Conservation (phyloP, 1,139 yeast species). For the Geotrichum restrictum region DNA sequence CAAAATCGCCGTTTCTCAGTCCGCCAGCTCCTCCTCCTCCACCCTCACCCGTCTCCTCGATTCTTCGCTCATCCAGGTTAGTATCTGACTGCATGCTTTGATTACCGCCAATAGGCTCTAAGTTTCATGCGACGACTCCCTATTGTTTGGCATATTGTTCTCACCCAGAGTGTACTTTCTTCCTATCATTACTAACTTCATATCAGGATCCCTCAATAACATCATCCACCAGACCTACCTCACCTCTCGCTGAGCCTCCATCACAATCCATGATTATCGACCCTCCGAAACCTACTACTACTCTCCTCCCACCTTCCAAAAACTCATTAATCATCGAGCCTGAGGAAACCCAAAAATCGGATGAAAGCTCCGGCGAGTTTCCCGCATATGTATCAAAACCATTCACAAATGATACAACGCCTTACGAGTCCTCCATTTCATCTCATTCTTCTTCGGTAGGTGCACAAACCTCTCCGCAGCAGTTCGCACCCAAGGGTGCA, state of each 20-base stretch:
- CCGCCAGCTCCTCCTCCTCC: not conserved
- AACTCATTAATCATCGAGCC: too few species aligned
- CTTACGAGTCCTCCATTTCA: not conserved
- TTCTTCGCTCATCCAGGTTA: not conserved
- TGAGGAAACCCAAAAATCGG: not conserved
- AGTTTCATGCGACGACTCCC: not conserved
- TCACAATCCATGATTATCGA: not conserved
- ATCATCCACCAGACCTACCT: not conserved
- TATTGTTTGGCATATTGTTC: too few species aligned
- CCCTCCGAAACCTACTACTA: not conserved
- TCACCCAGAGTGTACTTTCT: too few species aligned
- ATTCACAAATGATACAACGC: not conserved
- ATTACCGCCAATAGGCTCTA: not conserved
- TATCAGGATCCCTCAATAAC: not conserved
- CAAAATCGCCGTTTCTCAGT: not conserved
- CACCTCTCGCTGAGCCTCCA: not conserved
- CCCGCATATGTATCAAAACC: not conserved
- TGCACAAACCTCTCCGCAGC: not conserved
- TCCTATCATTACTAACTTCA: not conserved
- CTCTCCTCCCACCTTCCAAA: not conserved
- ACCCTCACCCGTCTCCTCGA: constrained; percentile 5
- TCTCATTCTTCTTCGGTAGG: not conserved
- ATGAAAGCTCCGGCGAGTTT: not conserved
- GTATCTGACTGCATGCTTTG: not conserved
- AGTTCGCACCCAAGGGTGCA: not conserved